Conservation (phyloP, 495 filamentous ascomycete species). For the Opeltia flavorubescens region DNA sequence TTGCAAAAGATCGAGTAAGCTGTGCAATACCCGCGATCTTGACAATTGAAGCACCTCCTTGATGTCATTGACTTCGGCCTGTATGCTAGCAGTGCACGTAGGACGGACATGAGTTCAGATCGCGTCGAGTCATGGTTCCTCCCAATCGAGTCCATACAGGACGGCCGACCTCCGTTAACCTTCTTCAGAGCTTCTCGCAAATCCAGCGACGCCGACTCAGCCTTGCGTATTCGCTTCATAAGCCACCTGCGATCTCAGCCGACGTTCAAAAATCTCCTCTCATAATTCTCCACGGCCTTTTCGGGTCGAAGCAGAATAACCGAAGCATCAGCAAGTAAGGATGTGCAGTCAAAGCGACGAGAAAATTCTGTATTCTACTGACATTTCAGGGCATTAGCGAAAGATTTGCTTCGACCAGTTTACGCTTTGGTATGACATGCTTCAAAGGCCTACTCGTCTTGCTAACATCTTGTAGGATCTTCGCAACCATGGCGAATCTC, state of each 20-base stretch:
- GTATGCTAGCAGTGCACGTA: too few species aligned
- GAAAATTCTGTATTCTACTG: not conserved
- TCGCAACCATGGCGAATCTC: slow-evolving; percentile 85
- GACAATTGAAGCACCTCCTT: too few species aligned
- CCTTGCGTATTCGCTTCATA: slow-evolving; percentile 14
- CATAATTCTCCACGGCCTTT: slow-evolving; percentile 83
- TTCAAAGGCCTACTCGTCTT: not conserved
- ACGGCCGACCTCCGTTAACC: too few species aligned
- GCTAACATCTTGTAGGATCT: slow-evolving; percentile 51
- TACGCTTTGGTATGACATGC: slow-evolving; percentile 66
- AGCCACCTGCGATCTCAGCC: slow-evolving; percentile 2
- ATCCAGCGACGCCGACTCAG: slow-evolving; percentile 18
- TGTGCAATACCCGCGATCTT: too few species aligned
- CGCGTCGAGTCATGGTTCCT: too few species aligned
- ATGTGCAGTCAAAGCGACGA: not conserved
- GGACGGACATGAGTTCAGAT: too few species aligned
- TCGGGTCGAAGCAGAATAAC: slow-evolving; percentile 94
- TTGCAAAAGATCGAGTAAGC: too few species aligned
- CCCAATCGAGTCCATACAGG: too few species aligned
- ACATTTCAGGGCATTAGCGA: slow-evolving; percentile 54
- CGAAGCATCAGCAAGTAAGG: slow-evolving; percentile 93
- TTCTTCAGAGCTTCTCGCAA: too few species aligned
- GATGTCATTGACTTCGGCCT: too few species aligned
- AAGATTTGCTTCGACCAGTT: slow-evolving; percentile 65
- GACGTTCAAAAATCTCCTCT: slow-evolving; percentile 43